These are phyloP conservation scores for Daedaleopsis sinensis DNA, from an alignment of 768 basidiomycete species.

Conservation along the genomic window DNA sequence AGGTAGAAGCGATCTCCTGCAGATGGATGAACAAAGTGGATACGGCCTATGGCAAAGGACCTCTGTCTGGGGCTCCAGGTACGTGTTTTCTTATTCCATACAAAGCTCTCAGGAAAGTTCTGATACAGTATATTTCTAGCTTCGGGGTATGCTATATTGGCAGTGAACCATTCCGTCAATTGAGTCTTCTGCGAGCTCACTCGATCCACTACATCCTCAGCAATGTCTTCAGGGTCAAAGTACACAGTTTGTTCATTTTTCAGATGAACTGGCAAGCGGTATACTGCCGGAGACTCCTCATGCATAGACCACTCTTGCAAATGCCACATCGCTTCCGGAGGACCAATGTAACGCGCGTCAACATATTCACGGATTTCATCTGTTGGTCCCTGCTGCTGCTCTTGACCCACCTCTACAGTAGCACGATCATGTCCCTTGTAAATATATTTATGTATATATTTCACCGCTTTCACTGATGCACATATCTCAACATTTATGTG, in stretches of 20 bases:
- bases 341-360: conserved; percentile 40
- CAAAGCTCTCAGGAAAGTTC: conserved; percentile 40
- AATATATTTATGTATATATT: conserved; percentile 53
- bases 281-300: conserved; percentile 36
- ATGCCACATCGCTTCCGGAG: conserved; percentile 40
- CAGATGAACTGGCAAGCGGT: conserved; percentile 47
- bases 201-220: conserved; percentile 12
- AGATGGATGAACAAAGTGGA: conserved; percentile 42
- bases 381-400: no score
- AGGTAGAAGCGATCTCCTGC: conserved; percentile 46
- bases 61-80: conserved; percentile 35
- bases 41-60: conserved; percentile 42
- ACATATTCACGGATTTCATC: conserved; percentile 42
- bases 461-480: conserved; percentile 40
- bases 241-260: conserved; percentile 38
- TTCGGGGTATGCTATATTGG: conserved; percentile 6
- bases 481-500: conserved; percentile 55
- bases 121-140: conserved; percentile 35
- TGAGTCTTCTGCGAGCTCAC: conserved; percentile 25
- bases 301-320: conserved; percentile 29
- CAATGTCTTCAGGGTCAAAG: conserved; percentile 38
- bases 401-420: conserved; percentile 31
- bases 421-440: conserved; percentile 50
- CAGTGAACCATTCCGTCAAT: conserved; percentile 35
- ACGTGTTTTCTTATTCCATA: conserved; percentile 25